phyloP scores from a whole-genome alignment of 2,329 filamentous ascomycete species.

The Colletotrichum sp. region DNA sequence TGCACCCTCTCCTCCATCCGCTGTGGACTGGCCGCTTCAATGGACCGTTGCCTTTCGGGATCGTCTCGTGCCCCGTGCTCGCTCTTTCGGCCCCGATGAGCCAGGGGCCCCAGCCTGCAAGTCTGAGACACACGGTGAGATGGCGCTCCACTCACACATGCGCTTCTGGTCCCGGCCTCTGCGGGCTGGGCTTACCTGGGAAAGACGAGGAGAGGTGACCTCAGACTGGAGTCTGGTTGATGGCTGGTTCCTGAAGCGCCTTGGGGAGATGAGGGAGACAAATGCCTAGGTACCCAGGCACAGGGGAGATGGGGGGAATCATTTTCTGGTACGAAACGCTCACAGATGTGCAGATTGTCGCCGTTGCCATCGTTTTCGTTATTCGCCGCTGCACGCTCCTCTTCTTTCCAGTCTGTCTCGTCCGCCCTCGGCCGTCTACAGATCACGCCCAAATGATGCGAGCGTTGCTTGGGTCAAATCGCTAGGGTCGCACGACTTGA shows the following conservation, averaged over 20 bases:
- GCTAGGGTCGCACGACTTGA: background rate
- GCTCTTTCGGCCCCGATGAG: background rate
- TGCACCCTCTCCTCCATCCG: slow-evolving; percentile 13
- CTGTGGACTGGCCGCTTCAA: background rate
- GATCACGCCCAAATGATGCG: background rate
- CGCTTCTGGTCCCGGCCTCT: background rate
- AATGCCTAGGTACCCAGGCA: background rate
- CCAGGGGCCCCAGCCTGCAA: slow-evolving; percentile 9
- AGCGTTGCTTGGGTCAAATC: background rate
- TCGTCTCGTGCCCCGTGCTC: slow-evolving; percentile 3
- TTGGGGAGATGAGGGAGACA: background rate
- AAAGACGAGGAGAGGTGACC: background rate
- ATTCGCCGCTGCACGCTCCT: slow-evolving; percentile 1
- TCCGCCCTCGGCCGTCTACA: background rate
- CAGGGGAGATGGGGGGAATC: background rate
- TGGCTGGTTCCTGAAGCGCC: background rate
- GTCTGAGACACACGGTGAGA: slow-evolving; percentile 15
- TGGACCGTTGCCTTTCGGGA: background rate
- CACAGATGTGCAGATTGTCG: background rate
- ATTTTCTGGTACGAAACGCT: background rate
- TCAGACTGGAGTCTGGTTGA: background rate
- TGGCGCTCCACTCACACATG: slow-evolving; percentile 10
- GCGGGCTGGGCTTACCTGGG: background rate
- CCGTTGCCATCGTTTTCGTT: background rate
- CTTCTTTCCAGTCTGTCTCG: background rate